These are phyloP conservation scores for Acanthochlamys bracteata DNA, from an alignment of 106 monocot species.

Conservation along the genomic window DNA sequence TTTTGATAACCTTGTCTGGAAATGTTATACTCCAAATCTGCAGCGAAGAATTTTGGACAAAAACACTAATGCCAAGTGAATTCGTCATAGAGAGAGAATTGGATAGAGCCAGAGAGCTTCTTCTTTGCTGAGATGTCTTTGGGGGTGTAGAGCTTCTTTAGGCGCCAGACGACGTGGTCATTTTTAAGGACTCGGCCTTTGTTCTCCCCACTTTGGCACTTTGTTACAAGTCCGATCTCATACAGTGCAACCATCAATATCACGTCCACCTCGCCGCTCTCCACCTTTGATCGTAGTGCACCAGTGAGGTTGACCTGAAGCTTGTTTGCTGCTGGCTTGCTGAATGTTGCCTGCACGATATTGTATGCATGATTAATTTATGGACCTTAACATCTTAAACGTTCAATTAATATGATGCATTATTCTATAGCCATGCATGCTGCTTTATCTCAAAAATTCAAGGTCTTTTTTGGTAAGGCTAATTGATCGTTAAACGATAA, in stretches of 20 bases:
- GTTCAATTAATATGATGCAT: too few relatives aligned
- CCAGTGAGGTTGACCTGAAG: constrained; percentile 59
- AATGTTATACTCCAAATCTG: constrained; percentile 48
- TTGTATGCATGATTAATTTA: too few relatives aligned
- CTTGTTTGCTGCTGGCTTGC: constrained; percentile 29
- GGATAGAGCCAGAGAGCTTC: constrained; percentile 46
- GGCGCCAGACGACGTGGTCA: constrained; percentile 62
- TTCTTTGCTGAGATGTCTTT: constrained; percentile 62
- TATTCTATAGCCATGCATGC: too few relatives aligned
- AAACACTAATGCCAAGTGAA: constrained; percentile 62
- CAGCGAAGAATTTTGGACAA: constrained; percentile 50
- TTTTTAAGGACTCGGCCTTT: constrained; percentile 47
- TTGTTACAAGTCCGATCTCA: constrained; percentile 64
- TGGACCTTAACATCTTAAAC: too few relatives aligned
- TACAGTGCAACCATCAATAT: constrained; percentile 62
- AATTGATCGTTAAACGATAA: too few relatives aligned
- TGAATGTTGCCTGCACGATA: constrained; percentile 64
- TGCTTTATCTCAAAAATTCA: too few relatives aligned
- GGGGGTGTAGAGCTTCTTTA: constrained; percentile 55
- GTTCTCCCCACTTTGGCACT: constrained; percentile 68
- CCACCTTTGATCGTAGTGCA: constrained; percentile 41
- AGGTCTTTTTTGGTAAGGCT: too few relatives aligned
- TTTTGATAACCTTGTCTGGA: constrained; percentile 36
- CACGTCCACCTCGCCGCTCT: constrained; percentile 45
- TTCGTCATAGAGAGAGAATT: constrained; percentile 60